Conservation (phyloP, 768 basidiomycete genomes). For the Mycena crocata region DNA sequence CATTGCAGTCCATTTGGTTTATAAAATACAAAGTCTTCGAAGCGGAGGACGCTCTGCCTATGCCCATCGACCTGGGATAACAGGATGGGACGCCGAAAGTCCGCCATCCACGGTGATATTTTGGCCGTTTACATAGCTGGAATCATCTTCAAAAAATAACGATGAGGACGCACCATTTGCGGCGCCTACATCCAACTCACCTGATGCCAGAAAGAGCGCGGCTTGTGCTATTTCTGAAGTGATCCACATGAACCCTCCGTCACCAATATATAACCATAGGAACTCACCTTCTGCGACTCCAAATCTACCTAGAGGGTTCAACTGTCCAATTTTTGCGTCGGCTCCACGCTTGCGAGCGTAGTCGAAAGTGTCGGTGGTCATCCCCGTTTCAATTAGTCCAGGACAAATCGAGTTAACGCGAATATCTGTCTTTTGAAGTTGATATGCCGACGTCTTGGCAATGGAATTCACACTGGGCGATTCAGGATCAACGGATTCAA, state of each 20-base stretch:
- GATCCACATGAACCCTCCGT: slow-evolving; percentile 17
- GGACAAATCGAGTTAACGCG: slow-evolving; percentile 93
- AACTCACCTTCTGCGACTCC: slow-evolving; percentile 81
- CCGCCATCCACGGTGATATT: slow-evolving; percentile 91
- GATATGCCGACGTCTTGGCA: slow-evolving; percentile 84
- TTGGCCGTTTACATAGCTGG: slow-evolving; percentile 94
- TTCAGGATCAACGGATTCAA: background rate
- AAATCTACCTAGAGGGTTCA: slow-evolving; percentile 87
- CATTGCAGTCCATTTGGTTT: too few species aligned
- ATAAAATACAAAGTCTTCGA: too few species aligned
- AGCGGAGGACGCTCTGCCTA: slow-evolving; percentile 45
- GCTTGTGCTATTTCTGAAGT: slow-evolving; percentile 85
- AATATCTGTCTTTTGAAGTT: slow-evolving; percentile 84
- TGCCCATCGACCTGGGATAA: slow-evolving; percentile 80
- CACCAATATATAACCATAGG: slow-evolving; percentile 16
- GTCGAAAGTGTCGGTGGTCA: slow-evolving; percentile 85
- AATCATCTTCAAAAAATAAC: slow-evolving; percentile 71
- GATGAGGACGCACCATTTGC: slow-evolving; percentile 7
- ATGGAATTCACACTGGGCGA: slow-evolving; percentile 82
- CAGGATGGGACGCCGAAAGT: slow-evolving; percentile 81
- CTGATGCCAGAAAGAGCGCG: slow-evolving; percentile 89
- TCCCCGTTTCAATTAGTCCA: slow-evolving; percentile 92
- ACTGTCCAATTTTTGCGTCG: slow-evolving; percentile 80
- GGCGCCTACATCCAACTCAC: slow-evolving; percentile 53
- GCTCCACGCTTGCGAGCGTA: slow-evolving; percentile 81